Evolutionary conservation across 345 rosid genomes (phyloP).

Genomic region (Passiflora organensis): DNA sequence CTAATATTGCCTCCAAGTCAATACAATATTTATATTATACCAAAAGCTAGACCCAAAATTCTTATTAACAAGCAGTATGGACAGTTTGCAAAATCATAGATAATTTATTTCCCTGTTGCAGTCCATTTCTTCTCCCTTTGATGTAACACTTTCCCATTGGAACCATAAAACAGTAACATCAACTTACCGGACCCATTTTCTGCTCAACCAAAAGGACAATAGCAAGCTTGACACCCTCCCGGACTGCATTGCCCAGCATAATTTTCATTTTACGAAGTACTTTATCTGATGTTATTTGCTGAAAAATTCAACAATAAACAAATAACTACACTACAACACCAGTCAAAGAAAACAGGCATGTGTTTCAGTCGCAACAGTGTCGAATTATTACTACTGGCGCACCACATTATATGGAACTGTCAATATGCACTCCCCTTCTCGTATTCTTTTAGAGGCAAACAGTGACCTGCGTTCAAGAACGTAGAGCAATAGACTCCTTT

Average conservation of each 20-base stretch:
- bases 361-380: background rate
- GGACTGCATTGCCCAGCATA: conserved; percentile 39
- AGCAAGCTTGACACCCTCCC: conserved; percentile 60
- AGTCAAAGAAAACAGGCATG: no score
- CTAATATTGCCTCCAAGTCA: conserved; percentile 4
- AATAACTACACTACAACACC: background rate
- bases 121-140: background rate
- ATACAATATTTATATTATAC: background rate
- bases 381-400: background rate
- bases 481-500: background rate
- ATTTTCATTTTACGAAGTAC: conserved; percentile 42
- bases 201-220: conserved; percentile 45
- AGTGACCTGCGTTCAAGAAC: conserved; percentile 44
- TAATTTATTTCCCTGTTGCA: no score
- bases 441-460: conserved; percentile 53
- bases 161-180: conserved; percentile 1
- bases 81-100: no score
- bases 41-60: no score
- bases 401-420: conserved; percentile 67
- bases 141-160: background rate
- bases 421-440: conserved; percentile 62
- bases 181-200: conserved; percentile 42
- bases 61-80: no score
- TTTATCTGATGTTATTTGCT: conserved; percentile 66
- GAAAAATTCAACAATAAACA: conserved; percentile 26